These are phyloP conservation scores for Silene noctiflora DNA, from an alignment of 179 eudicot species.

Conservation along the genomic window DNA sequence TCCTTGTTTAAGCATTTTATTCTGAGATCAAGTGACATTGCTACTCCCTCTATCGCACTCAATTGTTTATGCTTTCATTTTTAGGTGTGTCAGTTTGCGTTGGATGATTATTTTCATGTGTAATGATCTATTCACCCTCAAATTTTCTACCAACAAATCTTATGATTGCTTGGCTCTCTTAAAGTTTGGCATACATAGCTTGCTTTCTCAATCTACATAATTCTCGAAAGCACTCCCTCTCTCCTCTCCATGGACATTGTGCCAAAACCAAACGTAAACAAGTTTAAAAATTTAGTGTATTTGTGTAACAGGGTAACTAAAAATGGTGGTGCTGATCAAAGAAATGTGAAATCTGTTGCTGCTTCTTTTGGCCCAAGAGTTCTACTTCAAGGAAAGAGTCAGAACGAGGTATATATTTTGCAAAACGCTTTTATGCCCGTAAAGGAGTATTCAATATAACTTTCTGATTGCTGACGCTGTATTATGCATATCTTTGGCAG, in stretches of 20 bases:
- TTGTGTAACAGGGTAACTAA: slow-evolving; percentile 39
- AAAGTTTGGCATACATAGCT: too few species aligned
- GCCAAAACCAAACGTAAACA: too few species aligned
- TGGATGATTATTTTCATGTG: background rate
- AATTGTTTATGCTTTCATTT: too few species aligned
- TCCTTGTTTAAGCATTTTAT: background rate
- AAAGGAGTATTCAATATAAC: background rate
- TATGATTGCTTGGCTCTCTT: too few species aligned
- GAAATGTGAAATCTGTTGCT: slow-evolving; percentile 37
- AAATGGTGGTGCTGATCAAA: slow-evolving; percentile 34
- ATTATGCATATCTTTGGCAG: slow-evolving; percentile 19
- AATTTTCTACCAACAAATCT: too few species aligned
- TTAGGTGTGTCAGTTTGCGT: background rate
- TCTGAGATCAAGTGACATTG: background rate
- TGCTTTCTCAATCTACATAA: too few species aligned
- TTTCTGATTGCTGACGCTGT: background rate
- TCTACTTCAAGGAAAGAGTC: slow-evolving; percentile 46
- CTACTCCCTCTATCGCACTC: too few species aligned
- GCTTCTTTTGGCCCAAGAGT: slow-evolving; percentile 43
- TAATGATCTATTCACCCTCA: background rate
- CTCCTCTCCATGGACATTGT: too few species aligned
- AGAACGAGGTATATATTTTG: slow-evolving; percentile 41
- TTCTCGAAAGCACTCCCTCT: too few species aligned
- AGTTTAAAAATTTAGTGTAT: background rate
- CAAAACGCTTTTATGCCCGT: background rate